These are phyloP conservation scores for Elsinoe arachidis DNA, from an alignment of 2,329 filamentous ascomycete species.

Conservation along the genomic window DNA sequence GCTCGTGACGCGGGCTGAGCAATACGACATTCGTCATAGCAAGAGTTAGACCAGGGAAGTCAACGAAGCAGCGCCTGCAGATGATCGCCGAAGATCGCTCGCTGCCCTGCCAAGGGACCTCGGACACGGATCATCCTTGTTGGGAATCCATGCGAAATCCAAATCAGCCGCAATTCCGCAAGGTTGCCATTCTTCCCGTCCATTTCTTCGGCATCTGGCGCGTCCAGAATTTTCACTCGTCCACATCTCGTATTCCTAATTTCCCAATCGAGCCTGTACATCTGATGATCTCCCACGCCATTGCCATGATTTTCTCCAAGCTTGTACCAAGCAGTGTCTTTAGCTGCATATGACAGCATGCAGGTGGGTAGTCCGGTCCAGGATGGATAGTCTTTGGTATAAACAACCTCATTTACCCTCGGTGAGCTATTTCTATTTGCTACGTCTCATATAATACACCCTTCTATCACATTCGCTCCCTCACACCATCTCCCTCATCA, in stretches of 20 bases:
- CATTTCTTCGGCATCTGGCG: neutral
- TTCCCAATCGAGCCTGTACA: slow-evolving; percentile 1
- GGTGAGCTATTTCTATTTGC: neutral
- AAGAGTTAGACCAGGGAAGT: neutral
- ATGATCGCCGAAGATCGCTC: neutral
- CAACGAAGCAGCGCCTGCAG: neutral
- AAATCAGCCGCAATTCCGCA: slow-evolving; percentile 3
- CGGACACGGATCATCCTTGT: neutral
- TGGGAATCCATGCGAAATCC: neutral
- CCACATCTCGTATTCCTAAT: slow-evolving; percentile 9
- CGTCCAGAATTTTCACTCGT: slow-evolving; percentile 8
- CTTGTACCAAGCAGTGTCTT: neutral
- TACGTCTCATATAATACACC: neutral
- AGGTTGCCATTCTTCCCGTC: neutral
- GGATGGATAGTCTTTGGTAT: neutral
- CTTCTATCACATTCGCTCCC: neutral
- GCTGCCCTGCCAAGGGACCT: neutral
- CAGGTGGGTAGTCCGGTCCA: neutral
- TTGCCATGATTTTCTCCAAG: neutral
- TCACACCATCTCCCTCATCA: neutral
- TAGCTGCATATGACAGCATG: slow-evolving; percentile 10
- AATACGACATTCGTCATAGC: neutral
- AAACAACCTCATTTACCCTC: slow-evolving; percentile 11
- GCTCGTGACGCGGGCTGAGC: neutral
- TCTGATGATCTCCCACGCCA: slow-evolving; percentile 7